Percentiles rank a stretch among this genome's conserved stretches.
These are phyloP conservation scores for Lophium mytilinum DNA, from an alignment of 495 filamentous ascomycete species.

Conservation along the genomic window DNA sequence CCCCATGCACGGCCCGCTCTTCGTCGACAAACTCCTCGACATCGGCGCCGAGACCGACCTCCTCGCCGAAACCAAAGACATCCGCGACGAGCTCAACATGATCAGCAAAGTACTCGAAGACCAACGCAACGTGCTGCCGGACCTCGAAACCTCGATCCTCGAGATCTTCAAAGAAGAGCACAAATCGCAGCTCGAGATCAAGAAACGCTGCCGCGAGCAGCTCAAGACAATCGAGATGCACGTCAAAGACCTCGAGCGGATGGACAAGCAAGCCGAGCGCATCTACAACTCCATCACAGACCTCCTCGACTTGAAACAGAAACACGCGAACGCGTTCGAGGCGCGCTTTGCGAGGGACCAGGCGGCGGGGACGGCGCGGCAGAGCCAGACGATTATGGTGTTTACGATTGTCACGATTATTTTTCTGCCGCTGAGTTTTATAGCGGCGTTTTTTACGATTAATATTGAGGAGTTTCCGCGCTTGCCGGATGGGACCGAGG, in stretches of 20 bases:
- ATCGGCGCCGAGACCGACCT: slow-evolving; percentile 61
- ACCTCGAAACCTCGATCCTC: slow-evolving; percentile 44
- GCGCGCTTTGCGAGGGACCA: slow-evolving; percentile 61
- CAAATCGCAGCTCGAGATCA: slow-evolving; percentile 42
- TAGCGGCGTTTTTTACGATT: slow-evolving; percentile 59
- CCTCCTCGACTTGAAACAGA: slow-evolving; percentile 55
- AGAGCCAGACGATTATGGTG: slow-evolving; percentile 66
- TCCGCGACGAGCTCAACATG: slow-evolving; percentile 67
- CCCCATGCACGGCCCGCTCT: slow-evolving; percentile 35
- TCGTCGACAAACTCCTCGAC: slow-evolving; percentile 58
- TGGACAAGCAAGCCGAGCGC: slow-evolving; percentile 59
- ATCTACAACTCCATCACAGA: slow-evolving; percentile 58
- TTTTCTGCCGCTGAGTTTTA: slow-evolving; percentile 61
- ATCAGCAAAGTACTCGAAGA: slow-evolving; percentile 54
- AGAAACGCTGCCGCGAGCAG: slow-evolving; percentile 53
- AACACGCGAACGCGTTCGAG: slow-evolving; percentile 65
- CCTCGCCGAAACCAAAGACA: slow-evolving; percentile 61
- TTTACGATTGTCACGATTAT: slow-evolving; percentile 67
- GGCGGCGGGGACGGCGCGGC: slow-evolving; percentile 54
- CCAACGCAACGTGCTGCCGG: slow-evolving; percentile 47
- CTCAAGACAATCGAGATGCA: slow-evolving; percentile 53
- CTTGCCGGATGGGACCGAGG: slow-evolving; percentile 20
- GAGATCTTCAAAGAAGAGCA: slow-evolving; percentile 46
- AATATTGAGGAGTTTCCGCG: slow-evolving; percentile 49
- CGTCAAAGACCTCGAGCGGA: slow-evolving; percentile 55